Evolutionary conservation across 208 protist genomes (phyloP).

Genomic region (Lotmaria passim): DNA sequence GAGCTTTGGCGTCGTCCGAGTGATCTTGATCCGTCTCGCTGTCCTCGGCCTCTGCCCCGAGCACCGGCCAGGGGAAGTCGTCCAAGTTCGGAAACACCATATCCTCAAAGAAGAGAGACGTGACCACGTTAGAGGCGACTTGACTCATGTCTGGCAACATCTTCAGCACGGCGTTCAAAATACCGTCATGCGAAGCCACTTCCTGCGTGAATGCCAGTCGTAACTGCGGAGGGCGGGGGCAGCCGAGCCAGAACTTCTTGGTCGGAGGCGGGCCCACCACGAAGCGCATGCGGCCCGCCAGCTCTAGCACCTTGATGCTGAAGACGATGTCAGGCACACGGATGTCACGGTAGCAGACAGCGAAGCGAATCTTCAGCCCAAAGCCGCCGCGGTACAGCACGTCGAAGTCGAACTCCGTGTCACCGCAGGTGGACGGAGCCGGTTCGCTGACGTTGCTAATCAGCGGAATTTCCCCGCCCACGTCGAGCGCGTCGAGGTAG

Average conservation of each 20-base stretch:
- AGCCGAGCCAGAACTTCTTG: conserved; percentile 77
- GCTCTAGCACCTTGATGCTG: conserved; percentile 73
- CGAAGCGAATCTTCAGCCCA: conserved; percentile 66
- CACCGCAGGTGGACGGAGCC: conserved; percentile 48
- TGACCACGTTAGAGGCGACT: conserved; percentile 71
- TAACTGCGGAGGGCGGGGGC: conserved; percentile 61
- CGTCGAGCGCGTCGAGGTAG: conserved; percentile 56
- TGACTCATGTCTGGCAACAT: conserved; percentile 78
- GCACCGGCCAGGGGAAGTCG: conserved; percentile 75
- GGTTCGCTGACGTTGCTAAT: conserved; percentile 72
- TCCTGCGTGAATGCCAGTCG: conserved; percentile 82
- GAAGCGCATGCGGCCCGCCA: conserved; percentile 76
- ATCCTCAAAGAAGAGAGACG: conserved; percentile 77
- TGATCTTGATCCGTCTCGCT: conserved; percentile 7
- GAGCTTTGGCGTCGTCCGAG: neutral
- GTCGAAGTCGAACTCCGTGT: conserved; percentile 87
- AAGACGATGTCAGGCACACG: conserved; percentile 79
- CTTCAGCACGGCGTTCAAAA: conserved; percentile 68
- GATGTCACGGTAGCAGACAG: conserved; percentile 64
- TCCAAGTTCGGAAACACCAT: conserved; percentile 85
- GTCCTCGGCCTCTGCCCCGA: conserved; percentile 35
- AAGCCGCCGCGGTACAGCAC: conserved; percentile 86
- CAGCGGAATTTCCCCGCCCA: conserved; percentile 83
- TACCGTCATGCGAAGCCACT: conserved; percentile 70
- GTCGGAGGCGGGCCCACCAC: conserved; percentile 77